Evolutionary conservation across 805 yeast genomes (phyloP).

Genomic region (Wickerhamomyces pijperi): DNA sequence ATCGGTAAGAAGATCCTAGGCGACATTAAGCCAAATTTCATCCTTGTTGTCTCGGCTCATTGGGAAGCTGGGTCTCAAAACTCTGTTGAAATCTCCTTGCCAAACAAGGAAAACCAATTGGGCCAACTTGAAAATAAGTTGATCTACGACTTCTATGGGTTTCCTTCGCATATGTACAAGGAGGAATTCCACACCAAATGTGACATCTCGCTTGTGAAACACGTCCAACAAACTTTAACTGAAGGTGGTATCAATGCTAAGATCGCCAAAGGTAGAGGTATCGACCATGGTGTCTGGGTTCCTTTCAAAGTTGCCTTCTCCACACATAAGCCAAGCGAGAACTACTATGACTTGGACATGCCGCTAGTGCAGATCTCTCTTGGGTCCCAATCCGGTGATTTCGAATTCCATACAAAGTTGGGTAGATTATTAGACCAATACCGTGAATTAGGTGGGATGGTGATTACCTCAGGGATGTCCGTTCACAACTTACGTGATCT

Average conservation of each 20-base stretch:
- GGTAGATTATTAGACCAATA: constrained; percentile 45
- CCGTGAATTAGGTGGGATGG: constrained; percentile 38
- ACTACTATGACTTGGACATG: constrained; percentile 19
- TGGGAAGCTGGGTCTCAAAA: constrained; percentile 45
- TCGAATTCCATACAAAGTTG: constrained; percentile 37
- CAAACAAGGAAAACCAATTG: constrained; percentile 13
- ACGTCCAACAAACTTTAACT: constrained; percentile 30
- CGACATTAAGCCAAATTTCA: constrained; percentile 48
- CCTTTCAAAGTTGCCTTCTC: constrained; percentile 66
- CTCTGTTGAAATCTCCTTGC: constrained; percentile 38
- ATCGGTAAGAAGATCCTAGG: constrained; percentile 42
- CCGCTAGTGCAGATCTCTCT: constrained; percentile 34
- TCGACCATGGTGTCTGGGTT: constrained; percentile 82
- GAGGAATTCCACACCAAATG: constrained; percentile 48
- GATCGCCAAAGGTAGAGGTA: constrained; percentile 40
- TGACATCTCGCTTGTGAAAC: constrained; percentile 30
- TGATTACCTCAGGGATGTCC: constrained; percentile 67
- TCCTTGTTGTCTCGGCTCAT: constrained; percentile 65
- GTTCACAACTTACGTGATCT: constrained; percentile 64
- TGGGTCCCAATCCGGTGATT: constrained; percentile 20
- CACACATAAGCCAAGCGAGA: constrained; percentile 17
- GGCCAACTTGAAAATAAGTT: constrained; percentile 35
- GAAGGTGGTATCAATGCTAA: constrained; percentile 32
- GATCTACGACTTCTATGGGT: constrained; percentile 68
- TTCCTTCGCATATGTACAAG: constrained; percentile 52